phyloP scores from a whole-genome alignment of 2,329 filamentous ascomycete species.

The Xylaria sp. region DNA sequence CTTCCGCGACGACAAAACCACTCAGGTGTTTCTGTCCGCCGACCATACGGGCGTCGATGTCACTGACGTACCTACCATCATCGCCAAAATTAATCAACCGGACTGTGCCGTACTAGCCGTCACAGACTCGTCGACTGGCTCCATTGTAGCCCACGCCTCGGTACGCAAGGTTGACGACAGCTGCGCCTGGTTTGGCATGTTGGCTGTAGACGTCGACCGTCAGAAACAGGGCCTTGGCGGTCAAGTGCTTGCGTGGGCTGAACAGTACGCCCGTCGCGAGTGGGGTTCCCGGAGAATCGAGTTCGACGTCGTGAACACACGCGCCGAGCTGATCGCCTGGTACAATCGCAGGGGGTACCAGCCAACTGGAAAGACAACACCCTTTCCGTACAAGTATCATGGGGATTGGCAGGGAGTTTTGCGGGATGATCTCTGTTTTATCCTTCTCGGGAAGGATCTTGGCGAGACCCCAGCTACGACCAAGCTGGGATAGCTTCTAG shows the following conservation, averaged over 20 bases:
- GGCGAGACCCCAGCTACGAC: not conserved
- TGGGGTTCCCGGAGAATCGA: constrained; percentile 53
- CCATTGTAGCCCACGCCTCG: constrained; percentile 58
- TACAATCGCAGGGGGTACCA: constrained; percentile 57
- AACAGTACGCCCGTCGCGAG: constrained; percentile 49
- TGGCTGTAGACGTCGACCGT: constrained; percentile 56
- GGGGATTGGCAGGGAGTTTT: constrained; percentile 49
- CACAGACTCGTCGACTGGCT: constrained; percentile 40
- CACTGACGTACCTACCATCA: constrained; percentile 25
- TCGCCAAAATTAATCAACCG: constrained; percentile 35
- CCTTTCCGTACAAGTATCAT: constrained; percentile 56
- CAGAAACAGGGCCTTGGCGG: constrained; percentile 58
- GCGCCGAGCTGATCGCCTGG: constrained; percentile 58
- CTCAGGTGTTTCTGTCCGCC: constrained; percentile 35
- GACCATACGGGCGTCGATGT: constrained; percentile 28
- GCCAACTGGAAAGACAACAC: constrained; percentile 51
- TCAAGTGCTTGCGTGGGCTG: constrained; percentile 54
- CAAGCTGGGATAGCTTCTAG: not conserved
- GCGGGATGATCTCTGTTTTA: constrained; percentile 57
- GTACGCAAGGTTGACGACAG: constrained; percentile 46
- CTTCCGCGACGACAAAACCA: constrained; percentile 36
- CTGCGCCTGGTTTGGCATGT: constrained; percentile 58
- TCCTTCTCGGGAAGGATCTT: constrained; percentile 53
- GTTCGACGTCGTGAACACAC: constrained; percentile 56
- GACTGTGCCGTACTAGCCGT: constrained; percentile 49